Percentiles rank a stretch among this genome's conserved stretches.
Conservation (phyloP, 208 protist species). For the Acanthamoeba sp. region DNA sequence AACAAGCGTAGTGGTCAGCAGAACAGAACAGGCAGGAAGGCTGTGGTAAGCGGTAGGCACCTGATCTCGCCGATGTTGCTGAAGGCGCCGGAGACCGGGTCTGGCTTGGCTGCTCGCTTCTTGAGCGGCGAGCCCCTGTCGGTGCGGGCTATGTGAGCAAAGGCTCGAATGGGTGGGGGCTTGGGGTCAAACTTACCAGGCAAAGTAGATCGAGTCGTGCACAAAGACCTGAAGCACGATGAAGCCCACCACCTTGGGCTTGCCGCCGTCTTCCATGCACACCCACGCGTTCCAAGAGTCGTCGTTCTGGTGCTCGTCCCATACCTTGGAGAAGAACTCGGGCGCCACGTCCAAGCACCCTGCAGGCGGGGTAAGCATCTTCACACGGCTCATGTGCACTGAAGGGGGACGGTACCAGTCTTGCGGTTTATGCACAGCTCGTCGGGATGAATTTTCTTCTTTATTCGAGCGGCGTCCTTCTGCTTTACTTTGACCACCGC, state of each 20-base stretch:
- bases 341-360: slow-evolving; percentile 50
- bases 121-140: slow-evolving; percentile 35
- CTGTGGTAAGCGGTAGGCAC: not conserved
- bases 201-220: slow-evolving; percentile 39
- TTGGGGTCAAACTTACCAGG: not conserved
- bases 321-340: slow-evolving; percentile 45
- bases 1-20: not conserved
- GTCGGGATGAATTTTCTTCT: slow-evolving; percentile 44
- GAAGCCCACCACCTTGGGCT: slow-evolving; percentile 13
- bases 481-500: not conserved
- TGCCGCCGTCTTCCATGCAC: slow-evolving; percentile 7
- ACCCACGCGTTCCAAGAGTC: slow-evolving; percentile 36
- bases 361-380: too few species aligned
- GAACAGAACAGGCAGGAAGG: too few species aligned
- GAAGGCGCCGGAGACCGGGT: slow-evolving; percentile 32
- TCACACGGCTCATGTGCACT: too few species aligned
- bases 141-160: too few species aligned
- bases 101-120: not conserved
- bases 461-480: not conserved
- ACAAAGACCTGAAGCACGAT: slow-evolving; percentile 58
- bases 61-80: slow-evolving; percentile 39
- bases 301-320: slow-evolving; percentile 16
- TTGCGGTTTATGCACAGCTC: slow-evolving; percentile 32
- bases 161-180: not conserved
- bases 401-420: too few species aligned